phyloP scores from a whole-genome alignment of 2,329 filamentous ascomycete genomes.

The Penicillium sp. region DNA sequence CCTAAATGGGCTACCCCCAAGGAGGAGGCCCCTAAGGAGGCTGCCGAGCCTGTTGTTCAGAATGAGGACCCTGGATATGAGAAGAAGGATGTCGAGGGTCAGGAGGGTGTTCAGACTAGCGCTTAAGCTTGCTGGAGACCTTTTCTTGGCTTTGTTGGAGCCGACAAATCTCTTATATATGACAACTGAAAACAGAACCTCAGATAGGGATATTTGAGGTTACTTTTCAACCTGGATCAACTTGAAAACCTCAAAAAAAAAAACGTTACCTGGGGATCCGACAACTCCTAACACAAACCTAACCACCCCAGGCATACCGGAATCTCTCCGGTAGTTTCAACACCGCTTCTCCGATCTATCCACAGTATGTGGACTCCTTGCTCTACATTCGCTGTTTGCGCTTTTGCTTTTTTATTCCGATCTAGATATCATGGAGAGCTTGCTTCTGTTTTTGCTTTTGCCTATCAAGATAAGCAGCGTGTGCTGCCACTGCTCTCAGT shows the following conservation, averaged over 20 bases:
- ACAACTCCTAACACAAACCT: not conserved
- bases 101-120: slow-evolving; percentile 27
- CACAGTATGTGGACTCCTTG: slow-evolving; percentile 13
- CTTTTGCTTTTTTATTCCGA: slow-evolving; percentile 10
- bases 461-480: slow-evolving; percentile 13
- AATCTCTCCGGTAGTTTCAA: slow-evolving; percentile 14
- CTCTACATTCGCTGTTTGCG: slow-evolving; percentile 7
- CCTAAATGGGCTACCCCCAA: slow-evolving; percentile 44
- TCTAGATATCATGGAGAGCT: slow-evolving; percentile 25
- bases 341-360: slow-evolving; percentile 16
- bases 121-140: slow-evolving; percentile 26
- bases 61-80: slow-evolving; percentile 28
- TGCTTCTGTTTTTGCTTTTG: slow-evolving; percentile 12
- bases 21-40: slow-evolving; percentile 21
- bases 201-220: not conserved
- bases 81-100: slow-evolving; percentile 28
- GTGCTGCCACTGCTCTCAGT: slow-evolving; percentile 9
- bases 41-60: slow-evolving; percentile 17
- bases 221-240: not conserved
- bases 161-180: not conserved
- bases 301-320: slow-evolving; percentile 3
- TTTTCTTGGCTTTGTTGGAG: slow-evolving; percentile 9
- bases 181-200: not conserved
- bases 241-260: not conserved
- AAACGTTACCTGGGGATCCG: not conserved